phyloP scores from a whole-genome alignment of 192 early-diverging fungal species.

The Mortierella hygrophila region DNA sequence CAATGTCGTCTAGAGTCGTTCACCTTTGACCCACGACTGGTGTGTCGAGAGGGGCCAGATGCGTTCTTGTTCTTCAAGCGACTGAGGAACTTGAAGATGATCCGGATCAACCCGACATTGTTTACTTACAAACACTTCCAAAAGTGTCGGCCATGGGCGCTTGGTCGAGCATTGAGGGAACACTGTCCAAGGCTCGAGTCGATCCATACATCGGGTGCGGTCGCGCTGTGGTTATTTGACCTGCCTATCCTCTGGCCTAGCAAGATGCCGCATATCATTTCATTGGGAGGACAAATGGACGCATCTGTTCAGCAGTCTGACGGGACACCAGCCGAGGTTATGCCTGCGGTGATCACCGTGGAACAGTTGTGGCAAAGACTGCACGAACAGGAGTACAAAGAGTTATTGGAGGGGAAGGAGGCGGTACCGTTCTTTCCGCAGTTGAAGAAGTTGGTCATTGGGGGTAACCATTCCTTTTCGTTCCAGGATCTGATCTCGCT shows the following conservation, averaged over 20 bases:
- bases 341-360: neutral
- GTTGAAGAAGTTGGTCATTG: neutral
- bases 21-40: neutral
- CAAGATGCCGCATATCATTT: neutral
- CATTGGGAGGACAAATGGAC: neutral
- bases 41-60: neutral
- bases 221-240: neutral
- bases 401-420: neutral
- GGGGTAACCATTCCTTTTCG: neutral
- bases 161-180: neutral
- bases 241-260: neutral
- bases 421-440: neutral
- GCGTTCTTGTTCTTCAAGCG: neutral
- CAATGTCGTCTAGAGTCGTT: neutral
- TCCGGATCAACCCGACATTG: neutral
- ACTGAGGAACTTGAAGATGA: neutral
- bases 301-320: neutral
- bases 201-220: neutral
- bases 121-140: neutral
- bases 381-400: neutral
- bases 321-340: neutral
- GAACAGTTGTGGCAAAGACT: neutral
- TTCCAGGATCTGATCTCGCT: neutral
- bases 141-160: neutral
- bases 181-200: neutral